Percentiles rank a stretch among this genome's conserved stretches.
phyloP scores from a whole-genome alignment of 2,329 filamentous ascomycete species.

The Colletotrichum tamarilloi region DNA sequence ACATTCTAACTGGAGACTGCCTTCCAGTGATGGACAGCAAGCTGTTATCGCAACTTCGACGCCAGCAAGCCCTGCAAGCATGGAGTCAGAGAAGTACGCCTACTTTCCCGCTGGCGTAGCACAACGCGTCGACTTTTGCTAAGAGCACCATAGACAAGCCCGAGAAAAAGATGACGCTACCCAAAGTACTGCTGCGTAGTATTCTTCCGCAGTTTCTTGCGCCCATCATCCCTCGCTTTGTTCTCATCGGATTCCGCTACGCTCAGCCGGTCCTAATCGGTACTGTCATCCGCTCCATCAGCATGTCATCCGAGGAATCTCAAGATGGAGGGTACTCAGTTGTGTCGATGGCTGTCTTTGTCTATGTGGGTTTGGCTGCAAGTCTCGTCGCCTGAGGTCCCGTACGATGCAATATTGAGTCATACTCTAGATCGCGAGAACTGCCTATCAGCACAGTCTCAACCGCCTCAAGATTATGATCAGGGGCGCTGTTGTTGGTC shows the following conservation, averaged over 20 bases:
- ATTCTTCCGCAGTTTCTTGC: constrained; percentile 1
- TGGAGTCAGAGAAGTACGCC: constrained; percentile 23
- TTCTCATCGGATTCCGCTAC: constrained; percentile 21
- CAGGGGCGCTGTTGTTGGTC: constrained; percentile 3
- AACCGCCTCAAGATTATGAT: constrained; percentile 21
- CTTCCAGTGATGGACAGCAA: neutral
- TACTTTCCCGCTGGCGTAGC: neutral
- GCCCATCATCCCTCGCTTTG: constrained; percentile 4
- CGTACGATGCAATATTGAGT: neutral
- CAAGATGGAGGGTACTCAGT: neutral
- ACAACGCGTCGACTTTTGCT: neutral
- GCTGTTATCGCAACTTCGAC: constrained; percentile 3
- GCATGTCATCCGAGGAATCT: neutral
- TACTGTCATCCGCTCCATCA: neutral
- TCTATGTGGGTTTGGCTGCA: constrained; percentile 21
- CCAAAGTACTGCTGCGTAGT: neutral
- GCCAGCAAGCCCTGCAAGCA: neutral
- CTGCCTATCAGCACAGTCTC: neutral
- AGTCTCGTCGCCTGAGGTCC: neutral
- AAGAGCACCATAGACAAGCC: constrained; percentile 2
- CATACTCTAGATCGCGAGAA: neutral
- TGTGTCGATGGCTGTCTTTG: neutral
- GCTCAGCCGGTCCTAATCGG: constrained; percentile 17
- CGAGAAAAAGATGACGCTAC: neutral
- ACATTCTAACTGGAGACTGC: neutral